Evolutionary conservation across 139 green algal species (phyloP).

Genomic region (Tetraselmis chui): DNA sequence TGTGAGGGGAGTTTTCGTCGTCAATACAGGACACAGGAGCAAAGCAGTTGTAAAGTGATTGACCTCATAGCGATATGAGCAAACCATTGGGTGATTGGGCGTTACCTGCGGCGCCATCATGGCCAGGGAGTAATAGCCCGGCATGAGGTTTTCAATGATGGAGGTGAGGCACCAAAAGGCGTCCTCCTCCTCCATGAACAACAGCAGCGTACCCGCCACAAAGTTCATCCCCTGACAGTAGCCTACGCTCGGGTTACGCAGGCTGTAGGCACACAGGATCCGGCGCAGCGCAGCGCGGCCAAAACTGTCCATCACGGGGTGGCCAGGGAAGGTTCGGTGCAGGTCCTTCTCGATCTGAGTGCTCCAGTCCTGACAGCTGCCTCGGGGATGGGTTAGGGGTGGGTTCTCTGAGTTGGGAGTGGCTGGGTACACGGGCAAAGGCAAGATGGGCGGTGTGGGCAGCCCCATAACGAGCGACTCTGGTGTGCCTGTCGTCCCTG

Average conservation of each 20-base stretch:
- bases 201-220: constrained; percentile 65
- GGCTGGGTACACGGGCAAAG: neutral
- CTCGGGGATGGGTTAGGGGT: neutral
- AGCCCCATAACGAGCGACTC: no score
- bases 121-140: constrained; percentile 63
- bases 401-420: neutral
- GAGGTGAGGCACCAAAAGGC: constrained; percentile 78
- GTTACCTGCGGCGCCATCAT: constrained; percentile 74
- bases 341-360: constrained; percentile 82
- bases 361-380: constrained; percentile 37
- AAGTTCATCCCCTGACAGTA: constrained; percentile 93
- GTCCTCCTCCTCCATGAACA: constrained; percentile 82
- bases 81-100: no score
- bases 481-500: no score
- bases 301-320: constrained; percentile 54
- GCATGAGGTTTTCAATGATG: constrained; percentile 70
- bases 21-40: constrained; percentile 25
- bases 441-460: neutral
- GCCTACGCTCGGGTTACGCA: constrained; percentile 61
- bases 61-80: no score
- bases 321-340: constrained; percentile 67
- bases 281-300: constrained; percentile 50
- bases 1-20: neutral
- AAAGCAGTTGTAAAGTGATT: no score
- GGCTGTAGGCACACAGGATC: constrained; percentile 65